These are phyloP conservation scores for Saccharum spontaneum DNA, from an alignment of 176 grass and related monocot genomes.

Conservation along the genomic window DNA sequence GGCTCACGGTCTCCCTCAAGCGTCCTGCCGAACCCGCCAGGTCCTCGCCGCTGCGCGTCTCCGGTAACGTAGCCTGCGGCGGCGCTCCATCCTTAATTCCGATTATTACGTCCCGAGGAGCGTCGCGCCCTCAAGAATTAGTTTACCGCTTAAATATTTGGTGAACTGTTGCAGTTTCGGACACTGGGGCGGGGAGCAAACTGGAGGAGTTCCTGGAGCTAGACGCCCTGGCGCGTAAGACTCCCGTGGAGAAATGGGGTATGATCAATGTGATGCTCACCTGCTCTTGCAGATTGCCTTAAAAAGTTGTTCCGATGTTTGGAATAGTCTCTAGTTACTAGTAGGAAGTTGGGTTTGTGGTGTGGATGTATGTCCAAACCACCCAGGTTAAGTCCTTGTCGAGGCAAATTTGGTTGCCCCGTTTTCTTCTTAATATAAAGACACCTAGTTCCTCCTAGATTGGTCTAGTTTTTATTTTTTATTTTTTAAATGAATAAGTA, in stretches of 20 bases:
- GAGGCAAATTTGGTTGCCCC: neutral
- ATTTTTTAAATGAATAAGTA: neutral
- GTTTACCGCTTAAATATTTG: neutral
- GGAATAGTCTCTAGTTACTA: neutral
- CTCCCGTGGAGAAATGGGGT: slow-evolving; percentile 56
- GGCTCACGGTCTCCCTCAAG: slow-evolving; percentile 59
- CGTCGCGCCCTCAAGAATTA: neutral
- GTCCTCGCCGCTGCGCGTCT: slow-evolving; percentile 38
- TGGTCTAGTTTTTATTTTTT: neutral
- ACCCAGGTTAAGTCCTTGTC: neutral
- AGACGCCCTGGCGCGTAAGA: slow-evolving; percentile 12
- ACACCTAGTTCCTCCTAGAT: neutral
- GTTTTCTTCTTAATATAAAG: neutral
- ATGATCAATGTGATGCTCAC: neutral
- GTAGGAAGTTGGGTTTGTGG: neutral
- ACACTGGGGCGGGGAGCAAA: slow-evolving; percentile 66
- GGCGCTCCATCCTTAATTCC: neutral
- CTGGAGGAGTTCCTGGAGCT: slow-evolving; percentile 69
- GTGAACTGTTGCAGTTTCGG: slow-evolving; percentile 54
- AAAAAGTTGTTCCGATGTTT: neutral
- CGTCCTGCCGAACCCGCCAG: neutral
- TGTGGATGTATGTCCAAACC: neutral
- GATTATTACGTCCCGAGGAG: neutral
- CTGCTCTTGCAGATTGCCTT: neutral
- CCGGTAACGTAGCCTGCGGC: slow-evolving; percentile 33